A percentile compares a stretch with the other conserved stretches of the same genome.
These are phyloP conservation scores for Globisporangium irregulare DNA, from an alignment of 352 stramenopile species.

Conservation along the genomic window DNA sequence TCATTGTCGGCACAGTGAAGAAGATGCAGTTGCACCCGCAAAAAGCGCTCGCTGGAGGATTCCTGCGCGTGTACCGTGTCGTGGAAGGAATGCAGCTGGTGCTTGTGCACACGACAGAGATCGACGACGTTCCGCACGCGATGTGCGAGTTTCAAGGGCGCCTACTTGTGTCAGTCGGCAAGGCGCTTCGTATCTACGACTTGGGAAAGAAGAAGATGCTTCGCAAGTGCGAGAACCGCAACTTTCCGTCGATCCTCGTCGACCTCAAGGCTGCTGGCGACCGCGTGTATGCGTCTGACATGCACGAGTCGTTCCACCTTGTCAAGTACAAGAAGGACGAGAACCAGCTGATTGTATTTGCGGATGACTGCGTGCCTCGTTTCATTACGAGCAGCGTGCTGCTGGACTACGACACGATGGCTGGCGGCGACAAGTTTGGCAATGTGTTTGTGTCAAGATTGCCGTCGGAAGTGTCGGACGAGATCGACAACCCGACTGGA, in stretches of 20 bases:
- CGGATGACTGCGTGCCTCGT: slow-evolving; percentile 91
- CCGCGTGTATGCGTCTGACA: slow-evolving; percentile 95
- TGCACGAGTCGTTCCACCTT: slow-evolving; percentile 96
- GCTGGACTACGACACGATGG: slow-evolving; percentile 98
- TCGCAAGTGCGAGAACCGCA: slow-evolving; percentile 97
- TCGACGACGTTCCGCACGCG: slow-evolving; percentile 95
- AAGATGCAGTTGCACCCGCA: slow-evolving; percentile 94
- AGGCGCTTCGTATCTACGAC: slow-evolving; percentile 96
- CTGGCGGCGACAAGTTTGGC: slow-evolving; percentile 98
- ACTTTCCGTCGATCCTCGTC: slow-evolving; percentile 92
- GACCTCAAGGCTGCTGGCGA: slow-evolving; percentile 93
- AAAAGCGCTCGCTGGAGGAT: slow-evolving; percentile 54
- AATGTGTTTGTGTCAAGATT: slow-evolving; percentile 97
- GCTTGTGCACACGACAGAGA: slow-evolving; percentile 95
- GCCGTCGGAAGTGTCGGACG: slow-evolving; percentile 91
- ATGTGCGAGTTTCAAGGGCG: slow-evolving; percentile 98
- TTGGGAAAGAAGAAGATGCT: slow-evolving; percentile 99
- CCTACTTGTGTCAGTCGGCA: slow-evolving; percentile 96
- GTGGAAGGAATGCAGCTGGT: slow-evolving; percentile 92
- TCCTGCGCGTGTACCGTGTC: slow-evolving; percentile 93
- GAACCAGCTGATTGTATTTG: slow-evolving; percentile 96
- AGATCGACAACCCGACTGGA: slow-evolving; percentile 95
- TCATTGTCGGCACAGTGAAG: slow-evolving; percentile 96
- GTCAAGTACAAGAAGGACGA: slow-evolving; percentile 97
- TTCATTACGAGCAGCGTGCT: slow-evolving; percentile 84